Evolutionary conservation across 2,329 filamentous ascomycete genomes (phyloP).

Genomic region (Beauveria asiatica): DNA sequence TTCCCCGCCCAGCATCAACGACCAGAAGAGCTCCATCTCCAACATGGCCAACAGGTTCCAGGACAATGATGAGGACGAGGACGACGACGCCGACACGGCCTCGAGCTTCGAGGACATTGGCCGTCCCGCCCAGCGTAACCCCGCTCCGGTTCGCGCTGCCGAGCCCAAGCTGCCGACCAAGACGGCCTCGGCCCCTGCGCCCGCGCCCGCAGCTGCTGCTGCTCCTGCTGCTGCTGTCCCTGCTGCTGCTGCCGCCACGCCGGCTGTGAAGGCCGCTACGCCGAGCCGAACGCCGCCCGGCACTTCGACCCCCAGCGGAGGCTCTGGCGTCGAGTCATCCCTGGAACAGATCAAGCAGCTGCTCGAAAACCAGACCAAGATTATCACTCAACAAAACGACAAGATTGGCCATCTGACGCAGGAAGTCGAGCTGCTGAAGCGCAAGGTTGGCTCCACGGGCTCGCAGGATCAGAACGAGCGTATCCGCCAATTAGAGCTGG

Average conservation of each 20-base stretch:
- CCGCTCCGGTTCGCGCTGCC: conserved; percentile 24
- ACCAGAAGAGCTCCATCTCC: conserved; percentile 81
- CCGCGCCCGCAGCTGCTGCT: conserved; percentile 15
- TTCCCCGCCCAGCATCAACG: conserved; percentile 62
- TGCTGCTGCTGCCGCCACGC: conserved; percentile 10
- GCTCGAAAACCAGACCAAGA: conserved; percentile 66
- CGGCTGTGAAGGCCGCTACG: conserved; percentile 20
- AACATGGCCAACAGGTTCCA: conserved; percentile 80
- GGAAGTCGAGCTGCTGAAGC: conserved; percentile 76
- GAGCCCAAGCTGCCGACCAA: conserved; percentile 31
- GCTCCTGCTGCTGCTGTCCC: conserved; percentile 2
- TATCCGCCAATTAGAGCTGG: conserved; percentile 58
- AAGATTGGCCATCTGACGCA: conserved; percentile 61
- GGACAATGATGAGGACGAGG: conserved; percentile 57
- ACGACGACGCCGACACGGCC: conserved; percentile 50
- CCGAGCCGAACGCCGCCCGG: conserved; percentile 24
- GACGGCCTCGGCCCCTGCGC: conserved; percentile 13
- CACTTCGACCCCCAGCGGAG: conserved; percentile 20
- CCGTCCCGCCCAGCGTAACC: conserved; percentile 60
- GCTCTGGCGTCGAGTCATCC: conserved; percentile 47
- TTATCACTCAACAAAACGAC: conserved; percentile 68
- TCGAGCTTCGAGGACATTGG: conserved; percentile 83
- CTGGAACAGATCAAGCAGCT: conserved; percentile 70
- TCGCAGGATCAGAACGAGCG: conserved; percentile 58
- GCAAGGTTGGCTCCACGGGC: conserved; percentile 50